phyloP scores from a whole-genome alignment of 495 filamentous ascomycete genomes.

The Podospora tetraspora region DNA sequence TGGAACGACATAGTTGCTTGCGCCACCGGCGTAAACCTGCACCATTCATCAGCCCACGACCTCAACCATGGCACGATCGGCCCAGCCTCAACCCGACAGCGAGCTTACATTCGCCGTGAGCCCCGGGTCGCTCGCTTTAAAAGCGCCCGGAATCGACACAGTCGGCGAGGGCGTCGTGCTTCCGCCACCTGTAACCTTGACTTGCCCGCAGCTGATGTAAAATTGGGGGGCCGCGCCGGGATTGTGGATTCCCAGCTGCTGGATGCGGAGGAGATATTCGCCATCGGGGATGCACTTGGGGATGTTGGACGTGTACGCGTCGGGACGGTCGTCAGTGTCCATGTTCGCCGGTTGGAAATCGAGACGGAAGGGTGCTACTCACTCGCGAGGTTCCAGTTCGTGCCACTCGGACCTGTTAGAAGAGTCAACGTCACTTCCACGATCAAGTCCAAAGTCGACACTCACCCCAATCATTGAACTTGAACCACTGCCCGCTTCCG shows the following conservation, averaged over 20 bases:
- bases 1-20: conserved; percentile 22
- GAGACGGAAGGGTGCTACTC: conserved; percentile 6
- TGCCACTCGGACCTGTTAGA: conserved; percentile 13
- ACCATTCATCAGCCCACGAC: background rate
- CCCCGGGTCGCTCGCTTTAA: conserved; percentile 51
- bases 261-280: conserved; percentile 57
- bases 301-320: conserved; percentile 47
- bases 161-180: conserved; percentile 39
- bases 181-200: conserved; percentile 50
- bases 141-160: conserved; percentile 49
- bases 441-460: conserved; percentile 19
- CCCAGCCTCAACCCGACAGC: background rate
- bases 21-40: conserved; percentile 19
- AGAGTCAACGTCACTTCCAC: conserved; percentile 29
- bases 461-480: conserved; percentile 43
- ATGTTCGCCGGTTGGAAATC: conserved; percentile 1
- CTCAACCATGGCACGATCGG: background rate
- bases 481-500: conserved; percentile 49
- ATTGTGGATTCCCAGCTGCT: conserved; percentile 57
- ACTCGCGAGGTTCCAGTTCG: conserved; percentile 15
- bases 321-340: conserved; percentile 11
- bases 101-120: conserved; percentile 37
- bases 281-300: conserved; percentile 49
- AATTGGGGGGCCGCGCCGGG: conserved; percentile 43
- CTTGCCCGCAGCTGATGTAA: conserved; percentile 55